Base-by-base conservation (phyloP, 1,284 basidiomycete genomes). In the Leccinum pallidistipes region DNA sequence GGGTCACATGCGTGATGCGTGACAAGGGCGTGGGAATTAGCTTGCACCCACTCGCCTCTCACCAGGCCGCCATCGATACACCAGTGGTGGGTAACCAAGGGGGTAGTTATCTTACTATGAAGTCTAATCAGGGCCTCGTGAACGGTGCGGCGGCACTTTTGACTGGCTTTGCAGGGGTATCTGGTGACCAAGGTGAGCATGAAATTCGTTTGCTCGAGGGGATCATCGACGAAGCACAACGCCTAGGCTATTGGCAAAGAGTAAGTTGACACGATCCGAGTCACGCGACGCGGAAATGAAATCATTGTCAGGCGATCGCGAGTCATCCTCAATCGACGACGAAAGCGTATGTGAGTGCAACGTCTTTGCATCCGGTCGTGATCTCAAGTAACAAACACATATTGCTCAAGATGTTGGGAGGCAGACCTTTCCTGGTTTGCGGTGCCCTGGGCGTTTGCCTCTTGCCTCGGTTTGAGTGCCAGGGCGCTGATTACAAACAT, bases 41-140 rank as follows among this genome's bases (percentile, higher is more conserved):
- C 32, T 32, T 24, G 24, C 29, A 1, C 29, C 29, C 29, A 31
- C 29, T 27, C 24, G 24, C 24, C 24, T 27, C 24, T 27, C 24
- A 27, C 24, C 24, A 27, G 36, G 82, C 83, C 3, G 77, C 75
- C 1, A 66, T 72, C 2, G 73, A 77, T 11, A 69, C 69, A 2
- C 84, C 84, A 0, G 83, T 87, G 0, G 59, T 63, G 0, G 84
- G 84, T 5, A 87, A 86, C 65, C 69, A 79, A 40, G 71, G 76
- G 11, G 84, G 85, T 2, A 83, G 80, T 59, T 87, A 86, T 65
- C 66, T 86, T 10, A 87, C 86, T 1, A 83, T 87, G 78, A 82
- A 82, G 61, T 83, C 81, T 9, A 81, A 81, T 54, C 75, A 79
- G 52, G 85, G 83, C 0, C 70, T 87, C 36, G 76, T 85, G 1